Conservation (phyloP, 2,329 filamentous ascomycete species). For the Cladophialophora carrionii region DNA sequence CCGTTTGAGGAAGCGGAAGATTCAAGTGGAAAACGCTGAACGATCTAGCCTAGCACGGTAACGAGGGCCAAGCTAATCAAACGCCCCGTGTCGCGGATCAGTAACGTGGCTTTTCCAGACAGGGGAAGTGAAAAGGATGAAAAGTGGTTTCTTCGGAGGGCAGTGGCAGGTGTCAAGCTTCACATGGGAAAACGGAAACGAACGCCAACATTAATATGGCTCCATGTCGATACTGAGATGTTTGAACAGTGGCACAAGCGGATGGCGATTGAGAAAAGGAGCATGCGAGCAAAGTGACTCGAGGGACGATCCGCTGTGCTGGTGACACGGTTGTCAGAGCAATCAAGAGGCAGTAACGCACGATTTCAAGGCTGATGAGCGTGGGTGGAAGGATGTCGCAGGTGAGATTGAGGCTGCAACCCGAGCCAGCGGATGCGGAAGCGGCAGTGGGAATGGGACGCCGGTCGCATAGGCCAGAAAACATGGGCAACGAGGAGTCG, state of each 20-base stretch:
- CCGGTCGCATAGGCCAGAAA: neutral
- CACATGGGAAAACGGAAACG: constrained; percentile 1
- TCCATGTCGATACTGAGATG: neutral
- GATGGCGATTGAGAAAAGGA: neutral
- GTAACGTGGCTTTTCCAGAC: neutral
- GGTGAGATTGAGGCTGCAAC: constrained; percentile 19
- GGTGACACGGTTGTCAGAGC: constrained; percentile 32
- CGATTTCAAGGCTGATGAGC: constrained; percentile 13
- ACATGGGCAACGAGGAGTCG: constrained; percentile 5
- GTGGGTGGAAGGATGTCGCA: constrained; percentile 18
- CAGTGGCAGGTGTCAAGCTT: neutral
- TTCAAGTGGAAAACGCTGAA: constrained; percentile 8
- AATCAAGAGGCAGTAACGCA: constrained; percentile 25
- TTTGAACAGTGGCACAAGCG: constrained; percentile 2
- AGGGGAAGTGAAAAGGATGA: neutral
- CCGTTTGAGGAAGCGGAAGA: constrained; percentile 24
- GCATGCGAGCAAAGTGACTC: constrained; percentile 9
- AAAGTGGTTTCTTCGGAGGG: neutral
- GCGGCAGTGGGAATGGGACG: constrained; percentile 12
- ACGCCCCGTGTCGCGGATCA: constrained; percentile 29
- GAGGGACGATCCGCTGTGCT: constrained; percentile 18
- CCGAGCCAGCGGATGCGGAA: constrained; percentile 23
- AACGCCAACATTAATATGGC: neutral
- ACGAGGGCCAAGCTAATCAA: constrained; percentile 29
- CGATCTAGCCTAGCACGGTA: constrained; percentile 7